A percentile compares a stretch with the other conserved stretches of the same genome.
Conservation (phyloP, 306 rosid species). For the Hylodesmum podocarpum region DNA sequence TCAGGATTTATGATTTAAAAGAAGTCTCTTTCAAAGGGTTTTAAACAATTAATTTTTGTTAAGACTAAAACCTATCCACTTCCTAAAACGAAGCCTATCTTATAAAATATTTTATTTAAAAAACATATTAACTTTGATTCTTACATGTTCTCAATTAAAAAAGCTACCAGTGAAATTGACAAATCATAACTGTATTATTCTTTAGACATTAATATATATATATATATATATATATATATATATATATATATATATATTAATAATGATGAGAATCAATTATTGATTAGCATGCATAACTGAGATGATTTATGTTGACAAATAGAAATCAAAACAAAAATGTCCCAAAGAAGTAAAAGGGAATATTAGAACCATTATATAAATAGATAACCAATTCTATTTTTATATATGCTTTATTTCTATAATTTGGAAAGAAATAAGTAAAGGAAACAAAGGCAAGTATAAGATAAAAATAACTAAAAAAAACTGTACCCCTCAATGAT, state of each 20-base stretch:
- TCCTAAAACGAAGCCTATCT: no score
- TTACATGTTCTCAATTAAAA: no score
- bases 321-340: neutral
- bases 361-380: neutral
- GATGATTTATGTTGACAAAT: neutral
- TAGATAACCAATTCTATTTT: neutral
- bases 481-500: neutral
- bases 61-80: no score
- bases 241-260: neutral
- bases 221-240: neutral
- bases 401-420: neutral
- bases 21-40: no score
- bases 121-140: no score
- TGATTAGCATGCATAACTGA: neutral
- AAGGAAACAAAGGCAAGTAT: neutral
- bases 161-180: no score
- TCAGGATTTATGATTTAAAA: no score
- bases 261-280: neutral
- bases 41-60: no score
- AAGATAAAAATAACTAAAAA: neutral
- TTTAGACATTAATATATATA: no score
- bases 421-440: neutral
- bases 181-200: no score
- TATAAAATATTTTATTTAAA: no score
- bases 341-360: neutral